These are phyloP conservation scores for Komagataella ulmi DNA, from an alignment of 805 yeast species.

Conservation along the genomic window DNA sequence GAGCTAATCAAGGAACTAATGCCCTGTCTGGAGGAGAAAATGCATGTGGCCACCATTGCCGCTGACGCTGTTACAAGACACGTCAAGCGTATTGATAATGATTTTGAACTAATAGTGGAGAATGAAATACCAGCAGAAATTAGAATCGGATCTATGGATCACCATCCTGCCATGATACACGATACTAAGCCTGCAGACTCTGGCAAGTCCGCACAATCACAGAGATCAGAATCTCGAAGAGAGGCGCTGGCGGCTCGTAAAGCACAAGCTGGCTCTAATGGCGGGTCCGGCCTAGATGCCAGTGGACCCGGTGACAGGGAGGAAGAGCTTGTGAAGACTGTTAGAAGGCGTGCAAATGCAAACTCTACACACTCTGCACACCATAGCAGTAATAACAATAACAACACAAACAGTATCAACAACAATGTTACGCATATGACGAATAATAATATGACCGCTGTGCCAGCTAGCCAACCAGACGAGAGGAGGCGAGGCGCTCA, in stretches of 20 bases:
- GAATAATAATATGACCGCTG: background rate
- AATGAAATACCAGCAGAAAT: slow-evolving; percentile 74
- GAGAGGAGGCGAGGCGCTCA: background rate
- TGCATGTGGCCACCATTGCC: slow-evolving; percentile 93
- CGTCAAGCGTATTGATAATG: slow-evolving; percentile 63
- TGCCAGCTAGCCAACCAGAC: slow-evolving; percentile 1
- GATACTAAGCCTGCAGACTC: slow-evolving; percentile 36
- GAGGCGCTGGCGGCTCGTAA: slow-evolving; percentile 88
- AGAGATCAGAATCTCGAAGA: slow-evolving; percentile 74
- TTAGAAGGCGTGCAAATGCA: background rate
- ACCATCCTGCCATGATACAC: slow-evolving; percentile 70
- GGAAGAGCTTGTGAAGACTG: slow-evolving; percentile 3
- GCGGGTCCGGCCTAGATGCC: slow-evolving; percentile 2
- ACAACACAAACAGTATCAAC: slow-evolving; percentile 4
- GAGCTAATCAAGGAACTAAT: slow-evolving; percentile 51
- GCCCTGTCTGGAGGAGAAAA: slow-evolving; percentile 91
- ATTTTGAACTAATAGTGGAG: slow-evolving; percentile 59
- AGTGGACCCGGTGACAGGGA: slow-evolving; percentile 1
- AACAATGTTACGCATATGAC: slow-evolving; percentile 4
- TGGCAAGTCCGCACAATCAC: slow-evolving; percentile 52
- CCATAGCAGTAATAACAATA: slow-evolving; percentile 6
- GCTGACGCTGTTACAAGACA: slow-evolving; percentile 63
- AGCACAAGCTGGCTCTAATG: slow-evolving; percentile 23
- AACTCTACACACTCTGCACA: background rate
- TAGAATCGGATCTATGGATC: slow-evolving; percentile 68